Evolutionary conservation across 768 basidiomycete species (phyloP), one percentile per base, ranked within the genome.

Genomic region (Roridomyces roridus): DNA sequence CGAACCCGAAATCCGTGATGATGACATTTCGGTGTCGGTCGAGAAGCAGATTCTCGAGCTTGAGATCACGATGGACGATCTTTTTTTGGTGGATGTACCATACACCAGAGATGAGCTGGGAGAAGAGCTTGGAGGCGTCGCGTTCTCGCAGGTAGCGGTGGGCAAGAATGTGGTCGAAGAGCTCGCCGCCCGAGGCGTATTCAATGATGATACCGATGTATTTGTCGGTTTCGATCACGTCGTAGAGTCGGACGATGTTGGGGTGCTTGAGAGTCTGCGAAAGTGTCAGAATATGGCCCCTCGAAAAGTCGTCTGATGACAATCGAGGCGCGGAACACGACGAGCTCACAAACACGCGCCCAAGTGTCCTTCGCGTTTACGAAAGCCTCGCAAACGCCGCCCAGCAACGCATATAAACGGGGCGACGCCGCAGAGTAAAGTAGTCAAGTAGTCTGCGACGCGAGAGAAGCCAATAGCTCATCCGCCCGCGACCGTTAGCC

Each of bases 151-250:
- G 87, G 72, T 96, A 97, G 37, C 94, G 91, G 70, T 98, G 97
- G 18, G 96, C 96, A 47, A 98, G 86, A 70, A 99, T 99, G 73
- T 98, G 94, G 75, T 99, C 97, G 73, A 99, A 98, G 20, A 99
- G 86, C 71, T 99, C 97, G 52, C 97, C 97, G 49, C 97, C 97
- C 1, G 94, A 95, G 31, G 97, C 97, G 67, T 96, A 98, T 72
- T 98, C 97, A 59, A 99, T 86, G 65, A 99, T 96, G 69, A 99
- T 99, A 34, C 97, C 97, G 66, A 99, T 98, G 76, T 98, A 98
- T 74, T 97, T 98, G 80, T 98, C 97, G 1, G 97, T 98, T 72
- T 98, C 96, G 64, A 99, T 97, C 20, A 98, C 96, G 69, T 99
- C 97, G 83, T 96, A 98, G 41, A 98, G 79, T 10, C 95, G 88